These are phyloP conservation scores for Rauvolfia tetraphylla DNA, from an alignment of 257 asterid species.

Conservation along the genomic window DNA sequence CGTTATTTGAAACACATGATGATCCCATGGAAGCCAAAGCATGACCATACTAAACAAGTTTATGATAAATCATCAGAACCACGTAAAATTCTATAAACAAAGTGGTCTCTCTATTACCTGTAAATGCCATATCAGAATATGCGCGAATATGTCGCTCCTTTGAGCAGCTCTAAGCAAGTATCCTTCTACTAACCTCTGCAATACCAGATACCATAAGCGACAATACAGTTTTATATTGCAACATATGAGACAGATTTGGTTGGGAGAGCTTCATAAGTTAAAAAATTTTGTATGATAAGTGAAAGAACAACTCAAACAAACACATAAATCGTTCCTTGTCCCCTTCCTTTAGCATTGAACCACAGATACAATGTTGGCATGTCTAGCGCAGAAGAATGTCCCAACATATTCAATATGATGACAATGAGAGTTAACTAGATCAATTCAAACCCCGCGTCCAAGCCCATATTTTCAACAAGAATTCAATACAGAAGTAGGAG, in stretches of 20 bases:
- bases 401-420: conserved; percentile 9
- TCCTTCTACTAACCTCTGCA: conserved; percentile 96
- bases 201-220: conserved; percentile 9
- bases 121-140: conserved; percentile 95
- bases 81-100: conserved; percentile 1
- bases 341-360: background rate
- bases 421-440: background rate
- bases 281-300: background rate
- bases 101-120: conserved; percentile 48
- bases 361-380: background rate
- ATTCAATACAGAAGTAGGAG: background rate
- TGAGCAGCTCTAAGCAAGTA: conserved; percentile 98
- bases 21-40: conserved; percentile 25
- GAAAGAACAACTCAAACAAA: background rate
- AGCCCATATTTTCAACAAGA: conserved; percentile 4
- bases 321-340: background rate
- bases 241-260: background rate
- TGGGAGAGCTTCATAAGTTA: background rate
- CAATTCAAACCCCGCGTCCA: background rate
- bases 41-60: conserved; percentile 13
- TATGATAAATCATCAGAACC: background rate
- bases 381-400: background rate
- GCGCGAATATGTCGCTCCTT: conserved; percentile 93
- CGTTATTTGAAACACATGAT: conserved; percentile 26
- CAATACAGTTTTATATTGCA: background rate